Conservation (phyloP, 164 flowering plant species). For the Dillenia suffruticosa region DNA sequence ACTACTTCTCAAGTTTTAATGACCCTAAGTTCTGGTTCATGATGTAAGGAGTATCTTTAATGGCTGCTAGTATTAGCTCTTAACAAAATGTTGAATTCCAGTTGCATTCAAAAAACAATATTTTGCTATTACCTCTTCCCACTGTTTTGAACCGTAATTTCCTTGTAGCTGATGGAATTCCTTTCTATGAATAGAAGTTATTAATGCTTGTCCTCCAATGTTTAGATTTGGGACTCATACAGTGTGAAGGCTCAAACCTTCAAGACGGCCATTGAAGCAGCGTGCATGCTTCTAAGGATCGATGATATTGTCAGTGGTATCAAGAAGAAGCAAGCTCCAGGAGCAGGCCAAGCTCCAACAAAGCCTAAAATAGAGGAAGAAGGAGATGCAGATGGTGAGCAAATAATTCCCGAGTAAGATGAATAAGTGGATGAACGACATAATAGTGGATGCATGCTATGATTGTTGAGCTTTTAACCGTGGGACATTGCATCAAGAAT, state of each 20-base stretch:
- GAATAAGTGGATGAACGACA: not conserved
- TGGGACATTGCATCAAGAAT: too few species aligned
- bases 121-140: too few species aligned
- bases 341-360: constrained; percentile 50
- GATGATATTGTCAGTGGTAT: constrained; percentile 98
- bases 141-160: too few species aligned
- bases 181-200: too few species aligned
- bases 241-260: constrained; percentile 95
- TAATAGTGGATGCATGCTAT: not conserved
- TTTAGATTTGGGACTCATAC: constrained; percentile 94
- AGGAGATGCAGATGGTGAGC: constrained; percentile 87
- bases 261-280: constrained; percentile 96
- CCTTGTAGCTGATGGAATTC: too few species aligned
- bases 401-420: constrained; percentile 68
- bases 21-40: too few species aligned
- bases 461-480: not conserved
- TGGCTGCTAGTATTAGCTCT: too few species aligned
- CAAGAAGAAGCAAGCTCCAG: constrained; percentile 90
- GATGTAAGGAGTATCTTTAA: too few species aligned
- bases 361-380: constrained; percentile 72
- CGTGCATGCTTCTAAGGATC: constrained; percentile 97
- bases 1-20: too few species aligned
- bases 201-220: not conserved
- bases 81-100: too few species aligned
- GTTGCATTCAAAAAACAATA: too few species aligned